These are phyloP conservation scores for Cenchrus purpureus DNA, from an alignment of 176 grass and related monocot genomes.

Conservation along the genomic window DNA sequence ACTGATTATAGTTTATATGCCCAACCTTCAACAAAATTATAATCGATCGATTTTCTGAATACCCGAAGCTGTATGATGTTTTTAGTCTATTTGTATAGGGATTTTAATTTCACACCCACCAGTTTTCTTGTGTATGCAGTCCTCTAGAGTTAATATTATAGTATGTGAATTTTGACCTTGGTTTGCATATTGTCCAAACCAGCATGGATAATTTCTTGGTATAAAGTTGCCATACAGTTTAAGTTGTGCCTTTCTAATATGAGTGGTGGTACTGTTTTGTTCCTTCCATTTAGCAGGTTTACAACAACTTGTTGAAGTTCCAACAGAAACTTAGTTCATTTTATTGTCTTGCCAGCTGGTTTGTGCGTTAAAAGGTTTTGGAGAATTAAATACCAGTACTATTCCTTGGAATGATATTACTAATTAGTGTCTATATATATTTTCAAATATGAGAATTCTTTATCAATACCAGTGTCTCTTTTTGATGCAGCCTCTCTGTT, in stretches of 20 bases:
- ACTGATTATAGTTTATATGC: background rate
- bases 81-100: background rate
- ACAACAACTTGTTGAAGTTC: background rate
- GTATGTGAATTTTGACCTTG: background rate
- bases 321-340: background rate
- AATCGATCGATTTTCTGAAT: too few relatives aligned
- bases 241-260: background rate
- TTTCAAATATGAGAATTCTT: background rate
- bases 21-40: background rate
- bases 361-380: background rate
- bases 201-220: background rate
- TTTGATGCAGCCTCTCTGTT: background rate
- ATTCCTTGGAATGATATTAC: constrained; percentile 1
- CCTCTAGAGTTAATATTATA: background rate
- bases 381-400: background rate
- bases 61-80: background rate
- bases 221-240: background rate
- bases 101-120: background rate
- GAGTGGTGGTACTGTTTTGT: background rate
- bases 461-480: background rate
- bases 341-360: background rate
- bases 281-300: background rate
- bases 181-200: background rate
- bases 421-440: background rate
- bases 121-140: background rate